Base-by-base conservation (phyloP, 1,284 basidiomycete genomes). In the Hymenochaete sp. region DNA sequence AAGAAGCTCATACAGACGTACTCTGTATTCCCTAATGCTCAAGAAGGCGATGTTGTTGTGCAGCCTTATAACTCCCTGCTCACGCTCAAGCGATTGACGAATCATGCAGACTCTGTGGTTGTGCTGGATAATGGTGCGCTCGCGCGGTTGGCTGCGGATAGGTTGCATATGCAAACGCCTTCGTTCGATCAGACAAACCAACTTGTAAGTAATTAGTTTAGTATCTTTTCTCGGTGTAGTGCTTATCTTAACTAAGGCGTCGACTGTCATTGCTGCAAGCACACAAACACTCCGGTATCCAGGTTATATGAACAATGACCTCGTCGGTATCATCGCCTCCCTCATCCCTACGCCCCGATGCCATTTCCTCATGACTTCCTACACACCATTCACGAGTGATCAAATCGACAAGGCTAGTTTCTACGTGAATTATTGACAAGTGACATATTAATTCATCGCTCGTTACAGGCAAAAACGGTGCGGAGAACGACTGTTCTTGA, bases 1-100 rank as follows among this genome's bases (percentile, higher is more conserved):
- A 99, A 99, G 69, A 98, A 99, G 65, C 78, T 98, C 49, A 93
- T 98, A 44, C 96, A 99, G 62, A 99, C 96, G 4, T 98, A 99
- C 67, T 97, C 93, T 25, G 96, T 99, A 42, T 99, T 98, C 57
- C 96, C 96, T 3, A 96, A 98, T 59, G 78, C 84, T 2, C 78
- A 86, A 51, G 87, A 89, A 58, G 82, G 85, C 31, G 93, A 97
- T 56, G 91, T 97, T 48, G 92, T 97, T 44, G 96, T 99, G 3
- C 96, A 98, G 60, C 96, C 96, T 2, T 99, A 99, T 68, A 99
- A 99, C 64, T 92, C 85, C 0, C 63, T 99, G 40, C 71, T 98
- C n/a, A 92, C 96, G 3, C 74, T 96, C 49, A 97, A 97, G 64
- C 79, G 96, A 9, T 71, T 99, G 25, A 88, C 92, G 6, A 93